Conservation (phyloP, 768 basidiomycete species). For the Bullera alba region DNA sequence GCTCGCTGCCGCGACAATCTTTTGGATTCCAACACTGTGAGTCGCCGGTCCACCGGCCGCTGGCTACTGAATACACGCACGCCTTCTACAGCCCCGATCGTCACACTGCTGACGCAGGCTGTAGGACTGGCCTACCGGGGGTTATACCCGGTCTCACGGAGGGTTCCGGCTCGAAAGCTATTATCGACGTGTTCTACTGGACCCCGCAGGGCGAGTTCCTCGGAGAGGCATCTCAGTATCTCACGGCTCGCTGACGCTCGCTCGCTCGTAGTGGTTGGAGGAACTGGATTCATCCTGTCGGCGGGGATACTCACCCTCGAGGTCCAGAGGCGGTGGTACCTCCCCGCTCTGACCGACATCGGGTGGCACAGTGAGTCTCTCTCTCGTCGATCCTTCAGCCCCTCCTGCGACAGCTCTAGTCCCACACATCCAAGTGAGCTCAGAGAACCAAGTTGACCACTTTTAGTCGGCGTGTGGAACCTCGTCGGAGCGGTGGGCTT, state of each 20-base stretch:
- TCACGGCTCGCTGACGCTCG: no score
- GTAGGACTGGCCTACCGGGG: slow-evolving; percentile 49
- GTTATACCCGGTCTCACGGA: slow-evolving; percentile 46
- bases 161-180: slow-evolving; percentile 29
- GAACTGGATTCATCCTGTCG: slow-evolving; percentile 54
- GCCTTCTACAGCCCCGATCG: background rate
- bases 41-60: background rate
- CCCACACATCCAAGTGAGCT: background rate
- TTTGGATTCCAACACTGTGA: slow-evolving; percentile 54
- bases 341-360: slow-evolving; percentile 49
- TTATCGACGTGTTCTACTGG: slow-evolving; percentile 56
- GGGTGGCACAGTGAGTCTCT: slow-evolving; percentile 56
- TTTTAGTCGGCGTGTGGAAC: slow-evolving; percentile 54
- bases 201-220: slow-evolving; percentile 51
- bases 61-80: background rate
- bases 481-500: slow-evolving; percentile 58
- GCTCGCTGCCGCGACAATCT: slow-evolving; percentile 55
- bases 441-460: background rate
- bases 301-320: slow-evolving; percentile 53
- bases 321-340: slow-evolving; percentile 56
- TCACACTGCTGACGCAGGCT: background rate
- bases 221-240: no score
- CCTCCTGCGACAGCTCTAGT: background rate
- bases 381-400: slow-evolving; percentile 12
- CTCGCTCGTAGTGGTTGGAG: slow-evolving; percentile 58